Percentiles rank a stretch among this genome's conserved stretches.
phyloP scores from a whole-genome alignment of 1,284 basidiomycete genomes.

The Leccinum huronense region DNA sequence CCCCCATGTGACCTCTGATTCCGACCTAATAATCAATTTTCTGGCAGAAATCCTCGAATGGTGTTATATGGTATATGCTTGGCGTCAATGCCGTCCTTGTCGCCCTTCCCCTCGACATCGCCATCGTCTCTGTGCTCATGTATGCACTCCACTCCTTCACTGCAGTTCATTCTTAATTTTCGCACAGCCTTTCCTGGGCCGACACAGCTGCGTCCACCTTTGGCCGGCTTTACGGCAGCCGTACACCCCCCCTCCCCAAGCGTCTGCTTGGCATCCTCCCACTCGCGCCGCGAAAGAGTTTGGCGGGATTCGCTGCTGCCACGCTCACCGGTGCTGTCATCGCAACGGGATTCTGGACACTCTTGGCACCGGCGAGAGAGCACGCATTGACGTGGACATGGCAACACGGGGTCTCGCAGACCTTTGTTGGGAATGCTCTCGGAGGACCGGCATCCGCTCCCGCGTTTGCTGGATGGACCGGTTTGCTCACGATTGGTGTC shows the following conservation, averaged over 20 bases:
- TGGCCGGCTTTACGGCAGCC: constrained; percentile 80
- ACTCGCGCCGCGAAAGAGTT: constrained; percentile 80
- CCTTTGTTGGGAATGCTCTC: constrained; percentile 14
- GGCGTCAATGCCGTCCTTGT: constrained; percentile 84
- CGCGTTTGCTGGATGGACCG: constrained; percentile 47
- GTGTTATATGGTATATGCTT: constrained; percentile 94
- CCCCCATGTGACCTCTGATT: not conserved
- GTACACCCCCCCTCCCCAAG: constrained; percentile 73
- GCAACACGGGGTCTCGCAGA: constrained; percentile 41
- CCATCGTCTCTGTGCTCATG: constrained; percentile 87
- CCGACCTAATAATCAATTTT: not conserved
- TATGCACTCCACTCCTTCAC: constrained; percentile 40
- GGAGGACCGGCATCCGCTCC: not conserved
- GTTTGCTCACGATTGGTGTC: constrained; percentile 56
- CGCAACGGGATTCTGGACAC: constrained; percentile 78
- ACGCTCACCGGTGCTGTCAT: constrained; percentile 74
- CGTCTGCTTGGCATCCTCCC: constrained; percentile 61
- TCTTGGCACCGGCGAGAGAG: constrained; percentile 48
- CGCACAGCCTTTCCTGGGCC: constrained; percentile 87
- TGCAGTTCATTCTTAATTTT: not conserved
- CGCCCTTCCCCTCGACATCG: constrained; percentile 84
- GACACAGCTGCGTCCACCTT: constrained; percentile 95
- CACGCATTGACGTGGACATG: constrained; percentile 54
- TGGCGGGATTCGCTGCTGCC: constrained; percentile 89
- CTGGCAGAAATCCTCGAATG: constrained; percentile 67